These are phyloP conservation scores for Solanum acaule DNA, from an alignment of 257 asterid genomes.

Conservation along the genomic window DNA sequence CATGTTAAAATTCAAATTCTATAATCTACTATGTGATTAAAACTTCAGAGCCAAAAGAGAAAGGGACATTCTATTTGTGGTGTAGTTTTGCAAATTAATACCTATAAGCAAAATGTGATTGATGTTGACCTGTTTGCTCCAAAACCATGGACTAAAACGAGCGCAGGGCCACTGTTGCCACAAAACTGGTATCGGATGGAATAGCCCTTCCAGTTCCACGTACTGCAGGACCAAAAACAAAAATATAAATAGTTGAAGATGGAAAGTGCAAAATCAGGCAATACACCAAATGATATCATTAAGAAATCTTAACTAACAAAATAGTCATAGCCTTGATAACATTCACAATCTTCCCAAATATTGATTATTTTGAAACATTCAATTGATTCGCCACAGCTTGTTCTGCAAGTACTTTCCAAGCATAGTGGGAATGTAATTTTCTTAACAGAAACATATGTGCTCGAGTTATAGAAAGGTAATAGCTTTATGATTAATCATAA, in stretches of 20 bases:
- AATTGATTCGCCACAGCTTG: not conserved
- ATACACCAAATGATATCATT: not conserved
- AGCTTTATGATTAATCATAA: not conserved
- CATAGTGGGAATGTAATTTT: not conserved
- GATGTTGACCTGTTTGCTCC: conserved; percentile 98
- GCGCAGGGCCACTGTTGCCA: conserved; percentile 77
- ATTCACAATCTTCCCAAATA: not conserved
- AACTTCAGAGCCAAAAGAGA: not conserved
- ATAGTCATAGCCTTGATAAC: not conserved
- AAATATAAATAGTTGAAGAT: not conserved
- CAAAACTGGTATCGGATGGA: conserved; percentile 71
- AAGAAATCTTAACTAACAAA: not conserved
- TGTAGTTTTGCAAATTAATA: conserved; percentile 27
- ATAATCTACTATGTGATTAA: not conserved
- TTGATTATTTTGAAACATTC: not conserved
- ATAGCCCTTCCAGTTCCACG: conserved; percentile 85
- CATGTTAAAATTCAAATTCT: not conserved
- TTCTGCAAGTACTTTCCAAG: not conserved
- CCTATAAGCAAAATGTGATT: conserved; percentile 55
- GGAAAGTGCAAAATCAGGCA: not conserved
- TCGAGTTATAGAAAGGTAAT: not conserved
- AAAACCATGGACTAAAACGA: conserved; percentile 85
- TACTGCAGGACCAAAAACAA: conserved; percentile 27
- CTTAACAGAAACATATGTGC: not conserved
- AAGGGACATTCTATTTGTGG: not conserved